phyloP scores from a whole-genome alignment of 2,329 filamentous ascomycete species.

The Magnaporthiopsis incrustans region DNA sequence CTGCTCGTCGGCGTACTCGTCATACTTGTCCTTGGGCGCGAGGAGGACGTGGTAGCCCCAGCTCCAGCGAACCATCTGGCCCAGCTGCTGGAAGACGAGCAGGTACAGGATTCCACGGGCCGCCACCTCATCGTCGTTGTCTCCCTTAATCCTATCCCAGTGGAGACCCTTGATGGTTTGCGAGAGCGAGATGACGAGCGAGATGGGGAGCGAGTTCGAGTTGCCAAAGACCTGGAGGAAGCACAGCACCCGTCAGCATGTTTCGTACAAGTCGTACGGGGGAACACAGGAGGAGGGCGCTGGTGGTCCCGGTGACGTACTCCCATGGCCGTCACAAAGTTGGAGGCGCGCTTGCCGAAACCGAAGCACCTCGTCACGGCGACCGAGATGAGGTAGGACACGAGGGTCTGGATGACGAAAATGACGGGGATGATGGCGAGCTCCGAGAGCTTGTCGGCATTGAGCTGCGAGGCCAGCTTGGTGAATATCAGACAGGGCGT shows the following conservation, averaged over 20 bases:
- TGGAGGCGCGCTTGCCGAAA: conserved; percentile 76
- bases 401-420: conserved; percentile 76
- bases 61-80: conserved; percentile 91
- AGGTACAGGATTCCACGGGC: conserved; percentile 92
- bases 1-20: conserved; percentile 50
- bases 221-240: conserved; percentile 73
- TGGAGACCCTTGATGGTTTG: conserved; percentile 87
- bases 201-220: conserved; percentile 95
- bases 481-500: conserved; percentile 97
- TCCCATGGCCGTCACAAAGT: conserved; percentile 96
- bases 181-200: conserved; percentile 85
- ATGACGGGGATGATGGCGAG: conserved; percentile 93
- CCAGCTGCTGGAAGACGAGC: conserved; percentile 94
- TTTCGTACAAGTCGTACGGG: background rate
- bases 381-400: conserved; percentile 74
- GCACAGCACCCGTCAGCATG: conserved; percentile 8
- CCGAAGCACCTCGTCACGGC: conserved; percentile 66
- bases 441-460: conserved; percentile 80
- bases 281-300: background rate
- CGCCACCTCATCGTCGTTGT: conserved; percentile 91
- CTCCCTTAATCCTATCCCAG: conserved; percentile 84
- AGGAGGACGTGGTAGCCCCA: conserved; percentile 95
- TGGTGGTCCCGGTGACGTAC: conserved; percentile 20
- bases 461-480: conserved; percentile 91
- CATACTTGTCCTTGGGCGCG: conserved; percentile 71